These are phyloP conservation scores for Pigoraptor vietnamica DNA, from an alignment of 78 protist genomes.

Conservation along the genomic window DNA sequence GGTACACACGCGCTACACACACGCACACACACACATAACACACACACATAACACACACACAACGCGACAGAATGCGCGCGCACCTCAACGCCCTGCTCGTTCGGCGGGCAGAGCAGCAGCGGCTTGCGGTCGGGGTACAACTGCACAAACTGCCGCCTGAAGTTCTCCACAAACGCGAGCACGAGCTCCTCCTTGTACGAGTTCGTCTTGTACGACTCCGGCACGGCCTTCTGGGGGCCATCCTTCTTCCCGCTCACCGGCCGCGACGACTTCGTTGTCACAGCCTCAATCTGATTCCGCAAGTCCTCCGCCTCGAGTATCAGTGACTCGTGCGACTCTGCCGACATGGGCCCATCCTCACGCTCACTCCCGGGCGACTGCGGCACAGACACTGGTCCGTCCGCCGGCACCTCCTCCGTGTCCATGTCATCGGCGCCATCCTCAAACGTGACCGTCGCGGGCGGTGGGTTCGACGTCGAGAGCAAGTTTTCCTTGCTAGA, in stretches of 20 bases:
- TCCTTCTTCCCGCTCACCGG: neutral
- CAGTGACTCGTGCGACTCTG: neutral
- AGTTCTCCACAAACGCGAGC: slow-evolving; percentile 28
- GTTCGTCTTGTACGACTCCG: slow-evolving; percentile 4
- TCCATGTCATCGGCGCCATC: neutral
- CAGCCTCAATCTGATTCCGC: neutral
- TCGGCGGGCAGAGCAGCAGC: slow-evolving; percentile 27
- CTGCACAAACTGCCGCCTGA: slow-evolving; percentile 28
- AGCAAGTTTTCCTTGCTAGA: neutral
- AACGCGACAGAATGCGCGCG: neutral
- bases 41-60: neutral
- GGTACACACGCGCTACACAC: neutral
- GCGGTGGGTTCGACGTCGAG: neutral
- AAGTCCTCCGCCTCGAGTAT: neutral
- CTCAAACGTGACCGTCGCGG: neutral
- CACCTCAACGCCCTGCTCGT: slow-evolving; percentile 10
- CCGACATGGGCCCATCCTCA: neutral
- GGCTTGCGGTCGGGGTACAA: slow-evolving; percentile 32
- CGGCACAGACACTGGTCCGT: neutral
- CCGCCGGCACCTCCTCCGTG: neutral
- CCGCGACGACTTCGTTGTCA: neutral
- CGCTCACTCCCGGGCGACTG: neutral
- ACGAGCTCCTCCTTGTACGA: slow-evolving; percentile 18
- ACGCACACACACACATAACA: neutral
- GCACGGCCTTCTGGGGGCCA: neutral